Conservation (phyloP, 192 early-diverging fungal species). For the Coemansia brasiliensis region DNA sequence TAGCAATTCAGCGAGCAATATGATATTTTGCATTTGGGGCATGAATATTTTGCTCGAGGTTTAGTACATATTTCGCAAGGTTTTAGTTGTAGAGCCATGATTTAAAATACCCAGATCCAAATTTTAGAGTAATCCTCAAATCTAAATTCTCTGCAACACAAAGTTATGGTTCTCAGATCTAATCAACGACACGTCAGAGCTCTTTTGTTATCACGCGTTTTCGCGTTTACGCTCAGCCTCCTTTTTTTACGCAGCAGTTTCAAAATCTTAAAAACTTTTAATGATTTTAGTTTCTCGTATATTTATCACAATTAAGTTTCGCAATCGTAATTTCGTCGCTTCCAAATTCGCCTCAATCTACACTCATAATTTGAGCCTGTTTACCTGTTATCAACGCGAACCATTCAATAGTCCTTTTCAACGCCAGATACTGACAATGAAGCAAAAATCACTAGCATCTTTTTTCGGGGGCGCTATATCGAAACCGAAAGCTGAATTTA, state of each 20-base stretch:
- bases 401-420: background rate
- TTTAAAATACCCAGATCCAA: no score
- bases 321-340: background rate
- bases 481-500: constrained; percentile 14
- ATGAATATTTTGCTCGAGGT: constrained; percentile 45
- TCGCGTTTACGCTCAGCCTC: constrained; percentile 1
- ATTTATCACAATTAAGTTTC: background rate
- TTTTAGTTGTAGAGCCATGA: constrained; percentile 19
- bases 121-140: no score
- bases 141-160: background rate
- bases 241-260: constrained; percentile 4
- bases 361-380: background rate
- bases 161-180: background rate
- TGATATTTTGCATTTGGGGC: constrained; percentile 39
- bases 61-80: constrained; percentile 32
- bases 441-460: constrained; percentile 32
- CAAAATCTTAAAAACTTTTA: background rate
- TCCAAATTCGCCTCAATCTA: background rate
- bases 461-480: constrained; percentile 33
- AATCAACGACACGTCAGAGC: background rate
- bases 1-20: constrained; percentile 51
- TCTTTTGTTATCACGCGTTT: background rate
- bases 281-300: background rate
- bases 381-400: no score
- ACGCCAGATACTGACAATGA: constrained; percentile 15